Evolutionary conservation across 1,284 basidiomycete species (phyloP), one percentile per base, ranked within the genome.

Genomic region (Chiua sp.): DNA sequence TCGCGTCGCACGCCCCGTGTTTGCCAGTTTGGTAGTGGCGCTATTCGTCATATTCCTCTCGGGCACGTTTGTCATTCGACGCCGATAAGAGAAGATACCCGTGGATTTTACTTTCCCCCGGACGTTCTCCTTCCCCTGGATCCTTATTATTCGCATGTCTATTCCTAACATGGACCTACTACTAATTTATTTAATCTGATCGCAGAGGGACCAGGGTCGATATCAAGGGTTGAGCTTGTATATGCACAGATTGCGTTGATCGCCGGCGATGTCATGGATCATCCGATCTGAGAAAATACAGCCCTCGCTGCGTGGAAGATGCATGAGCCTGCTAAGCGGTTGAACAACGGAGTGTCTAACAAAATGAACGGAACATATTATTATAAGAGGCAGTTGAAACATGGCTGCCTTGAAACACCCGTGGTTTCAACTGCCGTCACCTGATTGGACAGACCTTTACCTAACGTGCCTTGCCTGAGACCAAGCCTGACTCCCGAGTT

Each of bases 41-140:
- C 72, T 92, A 49, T 69, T 93, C 60, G 78, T 92, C 68, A 84
- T 91, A 76, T 75, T 92, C 67, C 72, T 92, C 47, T 88, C 90
- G 20, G 89, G 90, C 7, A 85, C 85, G n/a, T 53, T 60, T 26
- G 26, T 72, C 50, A 48, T 71, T 48, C 69, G 70, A n/a, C 70
- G 62, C 35, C 59, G 12, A 48, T 67, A 49, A 35, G 50, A n/a
- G 12, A 42, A 33, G 18, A 33, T 26, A 39, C n/a, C 13, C 51
- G 15, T 33, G 44, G 15, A 7, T 39, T 22, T 23, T 23, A 44
- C 42, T n/a, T 20, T 18, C 6, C 20, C 42, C 16, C 18, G 20
- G 37, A 39, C 10, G 18, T 39, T 20, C 20, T 44, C n/a, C n/a
- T n/a, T n/a, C n/a, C n/a, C 1, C n/a, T 22, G 20, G 42, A 5